phyloP scores from a whole-genome alignment of 2,329 filamentous ascomycete genomes.

The Madurella mycetomatis region DNA sequence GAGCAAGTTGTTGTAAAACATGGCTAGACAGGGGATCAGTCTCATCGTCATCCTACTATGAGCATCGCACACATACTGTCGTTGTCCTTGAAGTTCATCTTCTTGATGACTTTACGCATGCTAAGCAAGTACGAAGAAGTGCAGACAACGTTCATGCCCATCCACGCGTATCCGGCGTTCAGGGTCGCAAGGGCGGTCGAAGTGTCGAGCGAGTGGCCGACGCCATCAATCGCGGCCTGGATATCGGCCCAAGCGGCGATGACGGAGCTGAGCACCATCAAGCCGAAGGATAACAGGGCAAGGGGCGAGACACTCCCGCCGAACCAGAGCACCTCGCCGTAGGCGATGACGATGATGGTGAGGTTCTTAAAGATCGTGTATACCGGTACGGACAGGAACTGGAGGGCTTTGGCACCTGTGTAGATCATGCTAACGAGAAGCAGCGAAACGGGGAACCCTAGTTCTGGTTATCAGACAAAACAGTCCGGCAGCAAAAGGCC shows the following conservation, averaged over 20 bases:
- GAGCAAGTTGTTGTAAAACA: conserved; percentile 99
- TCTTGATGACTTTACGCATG: conserved; percentile 98
- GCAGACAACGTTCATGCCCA: conserved; percentile 95
- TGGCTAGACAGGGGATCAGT: conserved; percentile 56
- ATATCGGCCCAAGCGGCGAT: conserved; percentile 98
- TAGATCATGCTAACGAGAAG: conserved; percentile 99
- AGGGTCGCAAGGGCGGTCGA: conserved; percentile 78
- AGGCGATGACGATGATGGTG: conserved; percentile 97
- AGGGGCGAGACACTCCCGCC: conserved; percentile 85
- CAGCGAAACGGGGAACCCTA: conserved; percentile 94
- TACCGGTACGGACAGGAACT: conserved; percentile 94
- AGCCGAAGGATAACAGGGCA: conserved; percentile 85
- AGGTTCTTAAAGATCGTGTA: conserved; percentile 99
- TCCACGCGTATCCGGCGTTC: conserved; percentile 95
- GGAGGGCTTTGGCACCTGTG: conserved; percentile 90
- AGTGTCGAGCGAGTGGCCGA: conserved; percentile 53
- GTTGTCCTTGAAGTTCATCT: conserved; percentile 99
- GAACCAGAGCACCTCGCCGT: conserved; percentile 98
- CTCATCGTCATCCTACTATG: conserved; percentile 26
- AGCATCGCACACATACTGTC: conserved; percentile 70
- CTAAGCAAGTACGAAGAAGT: conserved; percentile 82
- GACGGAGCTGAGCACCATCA: conserved; percentile 94
- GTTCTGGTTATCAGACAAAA: conserved; percentile 11
- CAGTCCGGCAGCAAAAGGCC: neutral
- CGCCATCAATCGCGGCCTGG: conserved; percentile 70